These are phyloP conservation scores for Talaromyces sp. DNA, from an alignment of 2,329 filamentous ascomycete genomes.

Conservation along the genomic window DNA sequence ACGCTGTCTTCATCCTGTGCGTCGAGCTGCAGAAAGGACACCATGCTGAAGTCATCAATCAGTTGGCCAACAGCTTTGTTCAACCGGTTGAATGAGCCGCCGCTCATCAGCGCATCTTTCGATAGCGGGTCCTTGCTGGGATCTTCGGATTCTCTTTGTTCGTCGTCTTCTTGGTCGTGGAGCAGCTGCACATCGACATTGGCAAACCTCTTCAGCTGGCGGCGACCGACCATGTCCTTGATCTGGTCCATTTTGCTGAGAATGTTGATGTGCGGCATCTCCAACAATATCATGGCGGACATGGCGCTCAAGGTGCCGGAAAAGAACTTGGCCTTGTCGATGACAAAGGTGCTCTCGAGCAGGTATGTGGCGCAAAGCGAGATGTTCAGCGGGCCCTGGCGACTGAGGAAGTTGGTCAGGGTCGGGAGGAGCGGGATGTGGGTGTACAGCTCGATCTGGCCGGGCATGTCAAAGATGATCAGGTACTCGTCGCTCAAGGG, in stretches of 20 bases:
- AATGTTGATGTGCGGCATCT: slow-evolving; percentile 94
- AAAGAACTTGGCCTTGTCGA: slow-evolving; percentile 96
- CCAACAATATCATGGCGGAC: slow-evolving; percentile 98
- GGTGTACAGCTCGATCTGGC: slow-evolving; percentile 97
- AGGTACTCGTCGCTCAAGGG: slow-evolving; percentile 88
- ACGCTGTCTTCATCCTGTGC: slow-evolving; percentile 90
- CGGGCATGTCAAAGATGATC: slow-evolving; percentile 97
- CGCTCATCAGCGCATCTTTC: slow-evolving; percentile 68
- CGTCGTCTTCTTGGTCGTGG: slow-evolving; percentile 53
- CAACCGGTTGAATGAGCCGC: slow-evolving; percentile 72
- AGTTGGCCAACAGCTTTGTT: slow-evolving; percentile 84
- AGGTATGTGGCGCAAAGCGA: slow-evolving; percentile 91
- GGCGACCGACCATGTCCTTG: slow-evolving; percentile 79
- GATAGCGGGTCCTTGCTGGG: slow-evolving; percentile 57
- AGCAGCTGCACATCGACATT: slow-evolving; percentile 79
- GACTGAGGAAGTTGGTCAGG: slow-evolving; percentile 74
- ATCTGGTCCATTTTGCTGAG: slow-evolving; percentile 97
- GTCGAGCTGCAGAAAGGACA: slow-evolving; percentile 87
- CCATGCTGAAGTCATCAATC: slow-evolving; percentile 97
- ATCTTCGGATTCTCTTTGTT: slow-evolving; percentile 41
- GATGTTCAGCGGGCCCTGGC: slow-evolving; percentile 76
- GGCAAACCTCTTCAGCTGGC: slow-evolving; percentile 83
- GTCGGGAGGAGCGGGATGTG: slow-evolving; percentile 89
- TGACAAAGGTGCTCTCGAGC: slow-evolving; percentile 89
- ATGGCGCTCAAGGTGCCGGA: slow-evolving; percentile 92